Evolutionary conservation across 2,329 filamentous ascomycete genomes (phyloP).

Genomic region (Colletotrichum incanum): DNA sequence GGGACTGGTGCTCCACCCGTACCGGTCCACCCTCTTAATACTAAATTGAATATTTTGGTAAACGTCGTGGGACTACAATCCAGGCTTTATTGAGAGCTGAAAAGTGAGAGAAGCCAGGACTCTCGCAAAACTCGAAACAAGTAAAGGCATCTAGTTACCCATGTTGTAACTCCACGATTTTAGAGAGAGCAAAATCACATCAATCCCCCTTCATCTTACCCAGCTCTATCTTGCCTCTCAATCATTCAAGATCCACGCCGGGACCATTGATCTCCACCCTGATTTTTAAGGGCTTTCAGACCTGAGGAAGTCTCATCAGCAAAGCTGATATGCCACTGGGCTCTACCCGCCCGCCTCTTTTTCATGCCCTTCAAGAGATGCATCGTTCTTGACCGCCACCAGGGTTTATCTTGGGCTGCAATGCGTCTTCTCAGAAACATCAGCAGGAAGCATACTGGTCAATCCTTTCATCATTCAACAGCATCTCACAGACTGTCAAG

Average conservation of each 20-base stretch:
- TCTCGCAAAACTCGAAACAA: no score
- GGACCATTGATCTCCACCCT: background rate
- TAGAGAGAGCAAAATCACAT: background rate
- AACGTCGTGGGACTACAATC: no score
- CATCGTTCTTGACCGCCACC: slow-evolving; percentile 35
- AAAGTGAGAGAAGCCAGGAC: background rate
- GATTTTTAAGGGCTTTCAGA: background rate
- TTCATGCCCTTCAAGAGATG: slow-evolving; percentile 28
- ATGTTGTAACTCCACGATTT: no score
- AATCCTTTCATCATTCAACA: slow-evolving; percentile 33
- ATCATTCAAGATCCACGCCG: slow-evolving; percentile 3
- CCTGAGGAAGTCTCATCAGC: slow-evolving; percentile 24
- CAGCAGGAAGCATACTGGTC: slow-evolving; percentile 43
- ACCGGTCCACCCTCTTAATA: background rate
- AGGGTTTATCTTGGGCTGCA: slow-evolving; percentile 20
- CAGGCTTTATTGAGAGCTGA: background rate
- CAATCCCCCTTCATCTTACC: slow-evolving; percentile 21
- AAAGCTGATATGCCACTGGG: slow-evolving; percentile 37
- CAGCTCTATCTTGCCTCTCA: background rate
- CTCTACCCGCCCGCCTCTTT: slow-evolving; percentile 17
- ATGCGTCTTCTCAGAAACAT: slow-evolving; percentile 32
- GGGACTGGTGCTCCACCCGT: background rate
- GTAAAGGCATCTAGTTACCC: no score
- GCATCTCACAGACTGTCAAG: slow-evolving; percentile 41
- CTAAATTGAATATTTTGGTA: no score